Evolutionary conservation across 164 flowering plant genomes (phyloP).

Genomic region (Berberis thunbergii): DNA sequence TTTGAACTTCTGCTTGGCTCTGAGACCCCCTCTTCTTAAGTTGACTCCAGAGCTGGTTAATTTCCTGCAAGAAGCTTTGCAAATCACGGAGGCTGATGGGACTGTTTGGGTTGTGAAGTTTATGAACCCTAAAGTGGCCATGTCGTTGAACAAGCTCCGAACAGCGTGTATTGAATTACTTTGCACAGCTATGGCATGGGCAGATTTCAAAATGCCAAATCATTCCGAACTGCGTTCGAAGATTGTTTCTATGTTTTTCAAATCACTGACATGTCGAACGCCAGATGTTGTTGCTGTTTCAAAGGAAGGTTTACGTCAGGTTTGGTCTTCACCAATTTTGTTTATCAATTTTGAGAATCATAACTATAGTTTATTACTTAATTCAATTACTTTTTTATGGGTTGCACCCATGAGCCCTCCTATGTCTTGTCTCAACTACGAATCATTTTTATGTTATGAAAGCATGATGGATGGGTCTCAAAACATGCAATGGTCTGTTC

Average conservation of each 20-base stretch:
- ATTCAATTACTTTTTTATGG: no score
- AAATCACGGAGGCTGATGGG: constrained; percentile 98
- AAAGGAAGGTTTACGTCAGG: constrained; percentile 98
- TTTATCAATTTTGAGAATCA: no score
- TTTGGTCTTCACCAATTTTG: constrained; percentile 10
- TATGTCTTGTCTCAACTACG: no score
- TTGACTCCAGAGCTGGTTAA: constrained; percentile 78
- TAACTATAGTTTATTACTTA: no score
- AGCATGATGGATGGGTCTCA: no score
- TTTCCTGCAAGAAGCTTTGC: constrained; percentile 95
- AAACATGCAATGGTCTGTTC: no score
- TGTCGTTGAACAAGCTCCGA: constrained; percentile 75
- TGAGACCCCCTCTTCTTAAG: constrained; percentile 96
- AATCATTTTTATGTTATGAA: no score
- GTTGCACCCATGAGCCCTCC: no score
- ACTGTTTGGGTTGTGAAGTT: constrained; percentile 83
- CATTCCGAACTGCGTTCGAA: constrained; percentile 88
- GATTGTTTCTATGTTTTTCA: constrained; percentile 96
- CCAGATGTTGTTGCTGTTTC: constrained; percentile 99
- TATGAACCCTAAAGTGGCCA: constrained; percentile 81
- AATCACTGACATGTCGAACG: constrained; percentile 86
- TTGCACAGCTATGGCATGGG: constrained; percentile 99
- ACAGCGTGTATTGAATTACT: constrained; percentile 97
- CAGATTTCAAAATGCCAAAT: constrained; percentile 82
- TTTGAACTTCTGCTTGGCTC: constrained; percentile 88